Evolutionary conservation across 225 moss, liverwort and hornwort genomes (phyloP), one percentile per base, ranked within the genome.

Genomic region (Physcomitrium patens): DNA sequence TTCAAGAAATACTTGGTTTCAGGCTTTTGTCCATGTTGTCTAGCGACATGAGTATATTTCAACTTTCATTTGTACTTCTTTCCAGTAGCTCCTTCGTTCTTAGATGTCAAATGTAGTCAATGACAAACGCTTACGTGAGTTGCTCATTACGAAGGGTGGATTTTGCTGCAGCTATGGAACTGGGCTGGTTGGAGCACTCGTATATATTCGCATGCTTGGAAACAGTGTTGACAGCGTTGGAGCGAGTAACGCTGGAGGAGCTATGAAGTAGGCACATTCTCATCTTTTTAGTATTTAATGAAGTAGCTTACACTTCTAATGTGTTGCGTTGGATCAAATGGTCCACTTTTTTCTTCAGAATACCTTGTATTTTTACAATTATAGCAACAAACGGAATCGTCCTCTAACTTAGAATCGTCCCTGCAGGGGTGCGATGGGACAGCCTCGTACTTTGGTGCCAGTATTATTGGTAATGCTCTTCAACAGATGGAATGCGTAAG

Each of bases 401-500:
- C 52, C 50, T 50, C 59, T 74, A 10, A 68, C 41, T 57, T 74
- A 48, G 56, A 10, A 22, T 26, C 77, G 42, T 65, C 37, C 55
- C 53, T 75, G 76, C 87, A 96, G 94, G 79, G 84, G 93, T 60
- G 95, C 89, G 50, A 79, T 92, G 74, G 95, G 95, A 42, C 89
- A 95, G 53, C 93, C 99, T 17, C 93, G 99, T 49, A 60, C 91
- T 23, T 64, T 99, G 77, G 90, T 99, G 71, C 99, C 99, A 55
- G 91, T 93, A 60, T 78, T 88, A 17, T 77, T 99, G 54, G 93
- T 94, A 12, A 95, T 99, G 95, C 69, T 93, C 23, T 99, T 90
- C 86, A 99, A 92, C 74, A 91, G 99, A 79, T 99, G 99, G 99
- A 99, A 99, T 69, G 78, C 86, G 90, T 96, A 90, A 31, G 90